These are phyloP conservation scores for Candida pseudoviswanathii DNA, from an alignment of 1,139 yeast species.

Conservation along the genomic window DNA sequence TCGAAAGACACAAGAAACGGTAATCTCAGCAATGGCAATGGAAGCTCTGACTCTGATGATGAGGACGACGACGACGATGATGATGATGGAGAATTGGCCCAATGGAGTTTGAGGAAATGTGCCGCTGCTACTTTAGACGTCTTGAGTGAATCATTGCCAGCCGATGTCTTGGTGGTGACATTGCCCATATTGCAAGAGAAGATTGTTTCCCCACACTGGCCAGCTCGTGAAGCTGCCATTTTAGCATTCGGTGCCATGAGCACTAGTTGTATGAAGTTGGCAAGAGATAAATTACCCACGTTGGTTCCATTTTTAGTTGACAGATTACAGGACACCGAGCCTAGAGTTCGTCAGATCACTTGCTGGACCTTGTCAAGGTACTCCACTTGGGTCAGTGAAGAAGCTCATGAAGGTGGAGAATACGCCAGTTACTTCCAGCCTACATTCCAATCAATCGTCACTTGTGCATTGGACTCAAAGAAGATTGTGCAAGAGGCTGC, in stretches of 20 bases:
- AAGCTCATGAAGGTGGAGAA: constrained; percentile 60
- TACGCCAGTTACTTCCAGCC: constrained; percentile 73
- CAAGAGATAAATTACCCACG: constrained; percentile 73
- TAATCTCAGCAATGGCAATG: constrained; percentile 8
- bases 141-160: constrained; percentile 69
- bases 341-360: constrained; percentile 87
- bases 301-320: constrained; percentile 85
- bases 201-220: constrained; percentile 76
- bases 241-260: constrained; percentile 95
- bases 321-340: constrained; percentile 71
- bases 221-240: constrained; percentile 88
- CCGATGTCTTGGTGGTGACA: constrained; percentile 63
- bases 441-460: constrained; percentile 73
- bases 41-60: constrained; percentile 25
- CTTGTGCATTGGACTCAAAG: constrained; percentile 76
- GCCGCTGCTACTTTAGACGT: constrained; percentile 91
- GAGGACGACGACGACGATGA: constrained; percentile 65
- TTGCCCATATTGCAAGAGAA: constrained; percentile 77
- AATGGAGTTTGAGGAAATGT: constrained; percentile 92
- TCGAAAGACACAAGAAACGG: constrained; percentile 60
- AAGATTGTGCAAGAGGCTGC: constrained; percentile 96
- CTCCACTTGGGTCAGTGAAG: constrained; percentile 76
- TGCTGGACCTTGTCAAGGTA: constrained; percentile 95
- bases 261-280: constrained; percentile 77
- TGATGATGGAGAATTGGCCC: constrained; percentile 61